Percentiles rank a stretch among this genome's conserved stretches.
These are phyloP conservation scores for Lojkania enalia DNA, from an alignment of 2,329 filamentous ascomycete genomes.

Conservation along the genomic window DNA sequence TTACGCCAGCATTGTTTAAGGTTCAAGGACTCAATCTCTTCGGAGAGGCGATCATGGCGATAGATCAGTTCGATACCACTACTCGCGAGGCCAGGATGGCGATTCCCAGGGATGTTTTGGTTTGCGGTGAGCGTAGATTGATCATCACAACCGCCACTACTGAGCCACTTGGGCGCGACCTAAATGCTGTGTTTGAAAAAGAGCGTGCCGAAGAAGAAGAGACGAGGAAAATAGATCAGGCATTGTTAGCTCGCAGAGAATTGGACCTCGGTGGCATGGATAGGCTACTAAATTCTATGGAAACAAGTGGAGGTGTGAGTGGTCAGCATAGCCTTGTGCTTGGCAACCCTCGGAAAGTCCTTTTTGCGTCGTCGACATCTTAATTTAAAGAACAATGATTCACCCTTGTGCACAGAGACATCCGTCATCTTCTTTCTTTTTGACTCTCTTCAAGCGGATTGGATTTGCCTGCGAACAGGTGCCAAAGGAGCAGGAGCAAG, in stretches of 20 bases:
- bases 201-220: constrained; percentile 36
- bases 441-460: too few relatives aligned
- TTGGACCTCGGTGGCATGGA: constrained; percentile 55
- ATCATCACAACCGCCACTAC: constrained; percentile 46
- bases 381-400: too few relatives aligned
- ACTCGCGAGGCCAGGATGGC: constrained; percentile 48
- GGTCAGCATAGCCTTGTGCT: constrained; percentile 28
- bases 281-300: constrained; percentile 47
- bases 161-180: constrained; percentile 33
- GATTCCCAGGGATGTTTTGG: constrained; percentile 48
- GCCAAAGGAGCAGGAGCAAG: too few relatives aligned
- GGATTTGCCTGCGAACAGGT: too few relatives aligned
- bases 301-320: constrained; percentile 22
- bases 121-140: constrained; percentile 50
- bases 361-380: constrained; percentile 38
- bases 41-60: constrained; percentile 49
- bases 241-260: constrained; percentile 49
- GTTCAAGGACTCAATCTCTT: constrained; percentile 47
- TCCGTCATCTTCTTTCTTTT: too few relatives aligned
- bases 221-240: constrained; percentile 43
- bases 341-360: constrained; percentile 39
- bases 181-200: constrained; percentile 33
- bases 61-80: constrained; percentile 49
- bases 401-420: too few relatives aligned
- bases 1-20: constrained; percentile 47